phyloP scores from a whole-genome alignment of 2,329 filamentous ascomycete species.

The Epichloe aotearoae region DNA sequence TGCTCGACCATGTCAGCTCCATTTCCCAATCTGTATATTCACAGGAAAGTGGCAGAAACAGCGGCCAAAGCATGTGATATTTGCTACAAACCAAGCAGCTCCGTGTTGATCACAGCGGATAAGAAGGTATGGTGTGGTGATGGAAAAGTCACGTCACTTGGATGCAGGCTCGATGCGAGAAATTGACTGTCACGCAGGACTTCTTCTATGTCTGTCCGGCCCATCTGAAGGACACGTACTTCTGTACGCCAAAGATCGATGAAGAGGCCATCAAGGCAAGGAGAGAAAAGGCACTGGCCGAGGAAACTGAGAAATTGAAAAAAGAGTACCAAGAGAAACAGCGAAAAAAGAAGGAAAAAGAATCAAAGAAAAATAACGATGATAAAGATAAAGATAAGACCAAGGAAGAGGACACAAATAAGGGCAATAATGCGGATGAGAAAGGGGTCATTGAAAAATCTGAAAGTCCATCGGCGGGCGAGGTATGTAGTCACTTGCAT shows the following conservation, averaged over 20 bases:
- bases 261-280: slow-evolving; percentile 50
- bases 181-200: slow-evolving; percentile 32
- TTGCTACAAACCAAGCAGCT: slow-evolving; percentile 79
- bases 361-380: slow-evolving; percentile 40
- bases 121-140: slow-evolving; percentile 52
- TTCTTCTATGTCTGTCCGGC: slow-evolving; percentile 83
- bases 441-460: slow-evolving; percentile 11
- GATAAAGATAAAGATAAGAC: slow-evolving; percentile 23
- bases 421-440: slow-evolving; percentile 11
- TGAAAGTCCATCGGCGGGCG: background rate
- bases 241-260: slow-evolving; percentile 64
- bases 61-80: slow-evolving; percentile 75
- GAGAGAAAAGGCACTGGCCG: slow-evolving; percentile 46
- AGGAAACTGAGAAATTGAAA: slow-evolving; percentile 51
- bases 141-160: background rate
- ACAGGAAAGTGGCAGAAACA: slow-evolving; percentile 76
- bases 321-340: slow-evolving; percentile 66
- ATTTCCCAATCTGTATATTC: slow-evolving; percentile 69
- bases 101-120: slow-evolving; percentile 77
- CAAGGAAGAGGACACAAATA: slow-evolving; percentile 18
- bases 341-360: slow-evolving; percentile 54
- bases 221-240: slow-evolving; percentile 73
- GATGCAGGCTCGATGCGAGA: background rate
- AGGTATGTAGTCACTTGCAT: slow-evolving; percentile 1
- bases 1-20: slow-evolving; percentile 10